phyloP scores from a whole-genome alignment of 2,329 filamentous ascomycete genomes.

The Aspergillus luchuensis region DNA sequence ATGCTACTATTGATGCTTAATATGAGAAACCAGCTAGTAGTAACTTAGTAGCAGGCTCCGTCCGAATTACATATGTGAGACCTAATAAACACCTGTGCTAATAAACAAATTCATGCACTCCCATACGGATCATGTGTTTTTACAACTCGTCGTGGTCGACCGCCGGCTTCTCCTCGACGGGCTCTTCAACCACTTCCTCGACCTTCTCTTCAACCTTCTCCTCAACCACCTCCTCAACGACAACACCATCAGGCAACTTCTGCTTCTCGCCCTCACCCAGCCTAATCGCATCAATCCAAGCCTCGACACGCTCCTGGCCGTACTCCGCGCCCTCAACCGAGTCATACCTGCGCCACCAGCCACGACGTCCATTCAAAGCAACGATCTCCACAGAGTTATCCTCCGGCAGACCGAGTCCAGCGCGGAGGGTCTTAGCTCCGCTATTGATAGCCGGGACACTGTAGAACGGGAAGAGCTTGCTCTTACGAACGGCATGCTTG shows the following conservation, averaged over 20 bases:
- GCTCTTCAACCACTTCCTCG: no score
- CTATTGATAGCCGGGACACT: constrained; percentile 66
- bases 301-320: constrained; percentile 64
- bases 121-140: constrained; percentile 7
- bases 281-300: constrained; percentile 88
- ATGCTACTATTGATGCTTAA: no score
- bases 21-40: not conserved
- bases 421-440: constrained; percentile 58
- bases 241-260: constrained; percentile 66
- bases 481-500: constrained; percentile 69
- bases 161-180: constrained; percentile 36
- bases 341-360: constrained; percentile 80
- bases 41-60: not conserved
- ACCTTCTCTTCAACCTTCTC: constrained; percentile 26
- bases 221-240: constrained; percentile 44
- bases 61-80: no score
- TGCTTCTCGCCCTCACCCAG: constrained; percentile 83
- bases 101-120: not conserved
- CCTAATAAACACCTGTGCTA: constrained; percentile 3
- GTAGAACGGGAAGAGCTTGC: constrained; percentile 80
- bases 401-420: constrained; percentile 62
- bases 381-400: constrained; percentile 66
- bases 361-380: constrained; percentile 79
- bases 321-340: constrained; percentile 55
- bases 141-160: constrained; percentile 50